Base-by-base conservation (phyloP, 2,329 filamentous ascomycete genomes). In the Hymenoscyphus albidus region DNA sequence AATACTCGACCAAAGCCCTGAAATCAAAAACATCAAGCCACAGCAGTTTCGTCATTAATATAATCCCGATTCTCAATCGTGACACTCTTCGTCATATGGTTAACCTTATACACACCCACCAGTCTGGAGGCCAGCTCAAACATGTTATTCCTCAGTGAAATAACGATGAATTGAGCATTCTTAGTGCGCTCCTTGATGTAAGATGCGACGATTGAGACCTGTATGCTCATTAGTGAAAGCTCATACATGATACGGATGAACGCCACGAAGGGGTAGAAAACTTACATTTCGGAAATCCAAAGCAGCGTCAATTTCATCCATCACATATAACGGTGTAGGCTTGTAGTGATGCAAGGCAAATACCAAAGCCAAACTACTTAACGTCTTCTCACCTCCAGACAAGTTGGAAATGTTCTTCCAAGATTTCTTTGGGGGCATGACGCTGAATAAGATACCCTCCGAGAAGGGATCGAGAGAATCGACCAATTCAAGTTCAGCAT, bases 341-440 rank as follows among this genome's bases (percentile, higher is more conserved):
- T 96, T 96, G 78, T 97, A 99, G 76, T 98, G 94, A 78, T 99
- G 95, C 73, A 99, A 79, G 38, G 95, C 95, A 81, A 99, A 99
- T n/a, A 99, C 95, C 64, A 99, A 80, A 27, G 95, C 95, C 78
- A 99, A 79, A 78, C 90, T 94, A 70, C 91, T 95, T 67, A 99
- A 80, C 44, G 95, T 99, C 86, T 99, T 99, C 80, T 99, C 95
- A 68, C 95, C 95, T 81, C 95, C 95, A 39, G 90, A 94, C 71
- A 99, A 77, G 77, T 99, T 98, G 75, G 90, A 89, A 75, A 99
- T 99, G 76, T 98, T 99, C 85, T 97, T 99, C 96, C 96, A 99
- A 74, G 90, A 95, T 85, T 99, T 99, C 86, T 99, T 99, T 13
- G 95, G 95, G 60, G 95, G 96, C 95, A 99, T 99, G 70, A 99